Evolutionary conservation across 1,284 basidiomycete species (phyloP), one percentile per base, ranked within the genome.

Genomic region (Quambalaria eucalypti): DNA sequence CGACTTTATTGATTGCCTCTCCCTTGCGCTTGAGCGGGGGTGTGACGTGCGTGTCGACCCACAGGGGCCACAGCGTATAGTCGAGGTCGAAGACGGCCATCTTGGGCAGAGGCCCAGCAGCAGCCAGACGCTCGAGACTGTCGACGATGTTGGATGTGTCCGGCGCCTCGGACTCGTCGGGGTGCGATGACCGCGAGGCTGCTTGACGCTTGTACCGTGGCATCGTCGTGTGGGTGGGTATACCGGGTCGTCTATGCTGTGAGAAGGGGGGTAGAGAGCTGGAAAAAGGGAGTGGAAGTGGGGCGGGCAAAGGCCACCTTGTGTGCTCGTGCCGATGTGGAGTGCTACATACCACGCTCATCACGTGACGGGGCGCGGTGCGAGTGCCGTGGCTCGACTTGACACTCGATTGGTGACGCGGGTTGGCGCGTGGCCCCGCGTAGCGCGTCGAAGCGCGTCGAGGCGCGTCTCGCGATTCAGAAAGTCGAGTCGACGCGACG

Each of bases 31-130:
- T 62, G 0, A 74, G 50, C 0, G 72, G 72, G 1, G 65, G 53
- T 30, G 66, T 63, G 7, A 74, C 62, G 51, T 71, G 67, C 2
- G 69, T 71, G 21, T 73, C 69, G 8, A 73, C 70, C 69, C 69
- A 72, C 12, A 61, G 49, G 12, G 71, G 71, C 72, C 72, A 74
- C 1, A 72, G 55, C 2, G 72, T 74, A 33, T 74, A 74, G 49
- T 73, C 70, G 19, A 73, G 51, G 44, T 73, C 70, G 39, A 74
- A 74, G 0, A 66, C 71, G 2, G 67, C 62, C 29, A 73, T 53
- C 21, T 56, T 60, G 2, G 71, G 71, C 8, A 70, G 26, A 14
- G 52, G 52, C 4, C 52, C 52, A 36, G 33, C 9, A n/a, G 30
- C 26, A 16, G 47, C 40, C 48, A 54, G 28, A 38, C 36, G 23